phyloP scores from a whole-genome alignment of 2,329 filamentous ascomycete species.

The Ilyonectria destructans region DNA sequence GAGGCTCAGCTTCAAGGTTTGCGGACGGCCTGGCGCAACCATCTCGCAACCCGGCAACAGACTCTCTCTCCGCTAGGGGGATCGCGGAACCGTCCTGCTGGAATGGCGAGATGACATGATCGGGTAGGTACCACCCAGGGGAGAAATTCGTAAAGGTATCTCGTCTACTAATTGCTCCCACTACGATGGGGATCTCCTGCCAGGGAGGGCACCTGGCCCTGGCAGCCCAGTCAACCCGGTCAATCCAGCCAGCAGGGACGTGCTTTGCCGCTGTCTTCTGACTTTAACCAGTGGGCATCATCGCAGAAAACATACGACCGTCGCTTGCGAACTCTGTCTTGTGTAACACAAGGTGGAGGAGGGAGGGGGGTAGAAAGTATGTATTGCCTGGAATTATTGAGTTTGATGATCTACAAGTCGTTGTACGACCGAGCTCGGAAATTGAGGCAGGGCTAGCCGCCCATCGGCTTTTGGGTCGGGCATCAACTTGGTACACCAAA shows the following conservation, averaged over 20 bases:
- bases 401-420: conserved; percentile 13
- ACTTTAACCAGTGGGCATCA: conserved; percentile 11
- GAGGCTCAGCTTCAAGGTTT: not conserved
- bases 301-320: conserved; percentile 13
- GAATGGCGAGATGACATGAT: conserved; percentile 38
- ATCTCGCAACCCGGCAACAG: not conserved
- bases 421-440: not conserved
- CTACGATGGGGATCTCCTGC: conserved; percentile 24
- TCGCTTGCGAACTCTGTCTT: conserved; percentile 13
- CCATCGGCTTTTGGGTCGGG: not conserved
- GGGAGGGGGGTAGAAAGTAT: not conserved
- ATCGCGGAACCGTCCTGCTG: conserved; percentile 39
- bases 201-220: conserved; percentile 20
- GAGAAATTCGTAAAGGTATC: conserved; percentile 30
- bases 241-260: not conserved
- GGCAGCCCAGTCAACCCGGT: conserved; percentile 2
- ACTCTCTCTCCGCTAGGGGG: conserved; percentile 6
- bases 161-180: conserved; percentile 16
- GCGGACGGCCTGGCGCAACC: not conserved
- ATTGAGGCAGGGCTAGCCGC: conserved; percentile 1
- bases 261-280: not conserved
- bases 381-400: conserved; percentile 6
- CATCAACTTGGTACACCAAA: not conserved
- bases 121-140: conserved; percentile 24
- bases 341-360: conserved; percentile 19